A percentile compares a stretch with the other conserved stretches of the same genome.
These are phyloP conservation scores for Leccinum rimulosum DNA, from an alignment of 768 basidiomycete species.

Conservation along the genomic window DNA sequence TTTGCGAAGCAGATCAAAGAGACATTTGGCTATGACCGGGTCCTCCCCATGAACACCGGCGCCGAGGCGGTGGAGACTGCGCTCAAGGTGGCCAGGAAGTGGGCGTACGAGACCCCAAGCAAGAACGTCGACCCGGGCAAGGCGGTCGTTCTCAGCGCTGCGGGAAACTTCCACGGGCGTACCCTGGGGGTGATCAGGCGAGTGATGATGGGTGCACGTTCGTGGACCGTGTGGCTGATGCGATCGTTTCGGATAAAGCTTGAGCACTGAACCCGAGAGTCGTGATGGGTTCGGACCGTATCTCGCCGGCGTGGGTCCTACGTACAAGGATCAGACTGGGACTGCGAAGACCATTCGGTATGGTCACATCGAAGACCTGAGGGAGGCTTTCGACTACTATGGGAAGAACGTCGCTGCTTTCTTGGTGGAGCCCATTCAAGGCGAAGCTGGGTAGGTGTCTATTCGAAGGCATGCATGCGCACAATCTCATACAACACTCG, in stretches of 20 bases:
- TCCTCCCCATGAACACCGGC: conserved; percentile 98
- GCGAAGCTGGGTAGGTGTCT: conserved; percentile 86
- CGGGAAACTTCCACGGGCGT: conserved; percentile 94
- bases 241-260: conserved; percentile 41
- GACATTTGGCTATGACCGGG: conserved; percentile 92
- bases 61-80: conserved; percentile 97
- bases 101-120: conserved; percentile 91
- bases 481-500: not conserved
- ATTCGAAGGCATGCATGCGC: not conserved
- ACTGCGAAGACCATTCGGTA: conserved; percentile 66
- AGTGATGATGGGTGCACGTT: conserved; percentile 11
- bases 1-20: conserved; percentile 84
- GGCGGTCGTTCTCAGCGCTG: conserved; percentile 82
- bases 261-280: conserved; percentile 94
- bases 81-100: conserved; percentile 94
- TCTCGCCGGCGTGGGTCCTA: conserved; percentile 80
- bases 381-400: conserved; percentile 73
- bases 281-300: conserved; percentile 90
- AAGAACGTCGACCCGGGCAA: conserved; percentile 49
- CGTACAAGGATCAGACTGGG: conserved; percentile 54
- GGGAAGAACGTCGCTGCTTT: conserved; percentile 88
- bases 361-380: conserved; percentile 80
- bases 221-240: not conserved
- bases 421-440: conserved; percentile 96
- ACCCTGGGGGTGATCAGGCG: conserved; percentile 86